Base-by-base conservation (phyloP, 169 alveolate genomes). In the Babesia bigemina region DNA sequence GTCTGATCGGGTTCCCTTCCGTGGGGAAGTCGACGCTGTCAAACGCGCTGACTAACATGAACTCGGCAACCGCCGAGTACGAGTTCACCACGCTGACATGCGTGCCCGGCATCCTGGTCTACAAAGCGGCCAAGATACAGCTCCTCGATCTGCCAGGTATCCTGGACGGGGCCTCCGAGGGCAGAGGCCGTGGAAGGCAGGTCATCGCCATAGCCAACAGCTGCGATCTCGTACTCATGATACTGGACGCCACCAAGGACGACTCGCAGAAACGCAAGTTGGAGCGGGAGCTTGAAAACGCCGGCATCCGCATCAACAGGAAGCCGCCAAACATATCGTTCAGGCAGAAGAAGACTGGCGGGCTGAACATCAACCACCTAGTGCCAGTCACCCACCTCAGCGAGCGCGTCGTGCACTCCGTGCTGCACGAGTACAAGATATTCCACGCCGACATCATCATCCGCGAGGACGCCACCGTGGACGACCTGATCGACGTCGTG, bases 51-150 rank as follows among this genome's bases (percentile, higher is more conserved):
- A 97, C 99, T 28, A 98, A 97, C 28, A 92, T 97, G 16, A 93
- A 76, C 78, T 95, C 99, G 13, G 99, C 97, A 74, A 95, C 94
- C 13, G 99, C 99, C n/a, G 98, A 97, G 28, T 97, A 97, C 79
- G 99, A 98, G 85, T 98, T 98, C 86, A 98, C 99, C 24, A 98
- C 99, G 0, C 92, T 98, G 59, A 97, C 99, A 14, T 97, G 99
- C 86, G 98, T 98, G 50, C 99, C 99, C 17, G 99, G 79, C 6
- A 86, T 84, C 24, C 75, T 92, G 63, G 71, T 76, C 42, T 87
- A 92, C 72, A 94, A 95, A 77, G 99, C 98, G 28, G 98, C 98
- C 2, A 95, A 95, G 81, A 93, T 97, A 59, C 96, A 97, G 87
- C 90, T 97, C 57, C 90, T 97, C 39, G 99, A 97, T 91, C 86